Percentiles rank a stretch among this genome's conserved stretches.
phyloP scores from a whole-genome alignment of 495 filamentous ascomycete genomes.

The Penicillium coprophilum region DNA sequence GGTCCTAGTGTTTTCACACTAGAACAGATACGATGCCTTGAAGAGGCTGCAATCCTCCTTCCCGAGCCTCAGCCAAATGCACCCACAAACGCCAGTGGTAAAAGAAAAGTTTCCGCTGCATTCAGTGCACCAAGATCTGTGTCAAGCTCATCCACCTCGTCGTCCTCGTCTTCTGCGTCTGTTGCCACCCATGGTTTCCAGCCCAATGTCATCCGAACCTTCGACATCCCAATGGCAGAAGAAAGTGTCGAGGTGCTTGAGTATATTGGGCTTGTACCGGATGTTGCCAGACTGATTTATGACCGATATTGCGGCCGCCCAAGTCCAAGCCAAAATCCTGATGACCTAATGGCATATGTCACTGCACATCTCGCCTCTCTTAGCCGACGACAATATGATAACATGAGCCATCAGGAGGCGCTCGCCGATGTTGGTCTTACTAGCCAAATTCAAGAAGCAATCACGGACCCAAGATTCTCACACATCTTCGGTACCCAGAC shows the following conservation, averaged over 20 bases:
- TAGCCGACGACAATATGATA: not conserved
- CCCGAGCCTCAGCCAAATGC: too few relatives aligned
- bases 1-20: too few relatives aligned
- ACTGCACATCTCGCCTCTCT: slow-evolving; percentile 1
- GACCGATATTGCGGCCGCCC: slow-evolving; percentile 6
- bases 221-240: slow-evolving; percentile 7
- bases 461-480: slow-evolving; percentile 6
- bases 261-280: slow-evolving; percentile 4
- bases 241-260: slow-evolving; percentile 8
- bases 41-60: too few relatives aligned
- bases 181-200: slow-evolving; percentile 4
- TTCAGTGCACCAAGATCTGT: slow-evolving; percentile 2
- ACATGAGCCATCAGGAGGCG: not conserved
- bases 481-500: slow-evolving; percentile 5
- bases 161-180: slow-evolving; percentile 4
- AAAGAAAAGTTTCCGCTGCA: slow-evolving; percentile 4
- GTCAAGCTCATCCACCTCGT: not conserved
- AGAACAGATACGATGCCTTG: too few relatives aligned
- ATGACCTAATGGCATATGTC: slow-evolving; percentile 5
- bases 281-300: slow-evolving; percentile 6
- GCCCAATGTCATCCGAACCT: not conserved
- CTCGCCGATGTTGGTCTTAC: slow-evolving; percentile 5
- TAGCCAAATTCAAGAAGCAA: slow-evolving; percentile 4
- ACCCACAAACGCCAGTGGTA: not conserved
- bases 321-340: not conserved